Conservation (phyloP, 2,329 filamentous ascomycete species). For the Macrophomina tecta region DNA sequence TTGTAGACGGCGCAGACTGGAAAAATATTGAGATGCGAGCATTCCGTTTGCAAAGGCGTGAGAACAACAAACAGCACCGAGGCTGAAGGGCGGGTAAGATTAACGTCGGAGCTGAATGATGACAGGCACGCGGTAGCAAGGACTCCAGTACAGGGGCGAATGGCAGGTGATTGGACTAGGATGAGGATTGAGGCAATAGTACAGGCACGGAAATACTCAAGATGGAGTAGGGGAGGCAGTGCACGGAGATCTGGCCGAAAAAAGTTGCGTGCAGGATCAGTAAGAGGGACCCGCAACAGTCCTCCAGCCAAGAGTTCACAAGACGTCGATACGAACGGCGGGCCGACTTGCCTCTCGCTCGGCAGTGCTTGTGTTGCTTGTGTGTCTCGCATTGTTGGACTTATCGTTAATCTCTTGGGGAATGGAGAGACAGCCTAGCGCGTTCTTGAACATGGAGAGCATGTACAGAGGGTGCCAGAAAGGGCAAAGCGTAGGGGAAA, state of each 20-base stretch:
- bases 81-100: constrained; percentile 6
- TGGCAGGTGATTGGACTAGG: background rate
- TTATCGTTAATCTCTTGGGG: constrained; percentile 2
- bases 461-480: background rate
- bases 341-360: constrained; percentile 4
- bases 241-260: background rate
- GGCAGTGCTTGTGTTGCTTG: constrained; percentile 14
- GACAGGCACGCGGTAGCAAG: constrained; percentile 6
- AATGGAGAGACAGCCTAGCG: constrained; percentile 15
- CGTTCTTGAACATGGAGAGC: background rate
- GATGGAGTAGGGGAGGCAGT: background rate
- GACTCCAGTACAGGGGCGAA: background rate
- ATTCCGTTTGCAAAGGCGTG: background rate
- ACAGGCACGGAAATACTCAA: background rate
- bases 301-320: background rate
- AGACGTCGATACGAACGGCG: background rate
- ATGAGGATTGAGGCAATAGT: background rate
- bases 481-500: background rate
- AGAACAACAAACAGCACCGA: constrained; percentile 11
- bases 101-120: background rate
- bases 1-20: background rate
- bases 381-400: background rate
- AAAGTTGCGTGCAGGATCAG: too few relatives aligned
- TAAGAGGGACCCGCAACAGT: background rate
- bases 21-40: background rate